These are phyloP conservation scores for Rhodotorula sp. DNA, from an alignment of 1,284 basidiomycete genomes.

Conservation along the genomic window DNA sequence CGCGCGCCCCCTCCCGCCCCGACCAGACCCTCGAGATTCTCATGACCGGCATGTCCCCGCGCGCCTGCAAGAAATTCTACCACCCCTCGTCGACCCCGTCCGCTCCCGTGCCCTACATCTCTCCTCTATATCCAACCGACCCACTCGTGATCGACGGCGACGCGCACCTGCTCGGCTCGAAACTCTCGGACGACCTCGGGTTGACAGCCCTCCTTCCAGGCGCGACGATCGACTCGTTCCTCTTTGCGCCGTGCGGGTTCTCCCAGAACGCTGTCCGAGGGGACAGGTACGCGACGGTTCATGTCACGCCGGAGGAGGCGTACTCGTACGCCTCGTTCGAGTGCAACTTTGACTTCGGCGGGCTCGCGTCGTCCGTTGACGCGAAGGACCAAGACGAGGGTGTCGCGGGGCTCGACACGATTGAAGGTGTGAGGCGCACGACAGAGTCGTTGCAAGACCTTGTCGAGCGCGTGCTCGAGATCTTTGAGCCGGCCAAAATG, in stretches of 20 bases:
- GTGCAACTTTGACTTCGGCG: constrained; percentile 82
- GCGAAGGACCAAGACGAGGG: constrained; percentile 2
- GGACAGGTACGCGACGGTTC: constrained; percentile 96
- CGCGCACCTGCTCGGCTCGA: constrained; percentile 63
- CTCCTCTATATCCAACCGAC: constrained; percentile 34
- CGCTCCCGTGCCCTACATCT: constrained; percentile 22
- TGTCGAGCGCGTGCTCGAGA: constrained; percentile 80
- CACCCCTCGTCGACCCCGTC: constrained; percentile 53
- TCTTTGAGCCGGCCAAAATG: constrained; percentile 87
- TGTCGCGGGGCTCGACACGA: constrained; percentile 43
- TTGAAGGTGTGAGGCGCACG: constrained; percentile 2
- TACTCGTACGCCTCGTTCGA: constrained; percentile 99
- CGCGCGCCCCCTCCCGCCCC: constrained; percentile 41
- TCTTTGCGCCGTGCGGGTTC: constrained; percentile 95
- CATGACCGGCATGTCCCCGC: constrained; percentile 87
- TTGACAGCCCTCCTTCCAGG: constrained; percentile 79
- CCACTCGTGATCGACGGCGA: constrained; percentile 42
- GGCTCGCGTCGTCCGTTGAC: background rate
- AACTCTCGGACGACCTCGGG: constrained; percentile 71
- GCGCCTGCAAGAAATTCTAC: constrained; percentile 76
- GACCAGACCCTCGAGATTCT: constrained; percentile 98
- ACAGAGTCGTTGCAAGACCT: constrained; percentile 51
- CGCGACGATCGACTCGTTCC: constrained; percentile 86
- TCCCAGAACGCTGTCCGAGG: constrained; percentile 87
- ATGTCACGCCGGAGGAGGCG: constrained; percentile 95